Evolutionary conservation across 306 rosid species (phyloP).

Genomic region (Prunus padus): DNA sequence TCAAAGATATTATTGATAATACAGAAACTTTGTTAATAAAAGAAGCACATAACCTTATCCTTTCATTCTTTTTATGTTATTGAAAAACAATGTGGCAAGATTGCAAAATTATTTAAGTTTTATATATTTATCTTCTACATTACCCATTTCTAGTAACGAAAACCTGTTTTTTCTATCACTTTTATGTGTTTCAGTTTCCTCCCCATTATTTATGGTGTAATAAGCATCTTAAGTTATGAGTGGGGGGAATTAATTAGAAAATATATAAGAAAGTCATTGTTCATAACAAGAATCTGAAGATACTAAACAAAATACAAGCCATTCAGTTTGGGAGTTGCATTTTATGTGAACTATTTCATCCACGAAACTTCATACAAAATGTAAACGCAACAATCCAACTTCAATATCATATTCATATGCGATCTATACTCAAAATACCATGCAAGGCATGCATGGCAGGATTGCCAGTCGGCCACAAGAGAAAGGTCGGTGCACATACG

Average conservation of each 20-base stretch:
- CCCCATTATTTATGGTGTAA: not conserved
- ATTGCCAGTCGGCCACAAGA: constrained; percentile 2
- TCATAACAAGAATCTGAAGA: not conserved
- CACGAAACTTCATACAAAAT: constrained; percentile 16
- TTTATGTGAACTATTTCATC: constrained; percentile 3
- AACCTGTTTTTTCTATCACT: too few species aligned
- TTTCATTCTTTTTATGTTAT: not conserved
- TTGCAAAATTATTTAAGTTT: not conserved
- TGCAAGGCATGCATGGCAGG: constrained; percentile 31
- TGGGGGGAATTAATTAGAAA: not conserved
- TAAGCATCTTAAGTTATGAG: not conserved
- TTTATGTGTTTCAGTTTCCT: not conserved
- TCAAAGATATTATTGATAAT: not conserved
- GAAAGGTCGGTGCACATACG: not conserved
- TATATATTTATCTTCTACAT: too few species aligned
- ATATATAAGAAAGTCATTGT: not conserved
- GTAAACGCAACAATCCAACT: constrained; percentile 8
- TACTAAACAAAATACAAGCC: not conserved
- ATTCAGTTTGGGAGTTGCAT: constrained; percentile 5
- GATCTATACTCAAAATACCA: constrained; percentile 45
- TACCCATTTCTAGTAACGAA: too few species aligned
- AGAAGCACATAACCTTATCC: not conserved
- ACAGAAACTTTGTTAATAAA: not conserved
- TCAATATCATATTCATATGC: constrained; percentile 15
- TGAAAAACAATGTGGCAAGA: too few species aligned